Percentiles rank a stretch among this genome's conserved stretches.
Conservation (phyloP, 768 basidiomycete species). For the Galerina sulciceps region DNA sequence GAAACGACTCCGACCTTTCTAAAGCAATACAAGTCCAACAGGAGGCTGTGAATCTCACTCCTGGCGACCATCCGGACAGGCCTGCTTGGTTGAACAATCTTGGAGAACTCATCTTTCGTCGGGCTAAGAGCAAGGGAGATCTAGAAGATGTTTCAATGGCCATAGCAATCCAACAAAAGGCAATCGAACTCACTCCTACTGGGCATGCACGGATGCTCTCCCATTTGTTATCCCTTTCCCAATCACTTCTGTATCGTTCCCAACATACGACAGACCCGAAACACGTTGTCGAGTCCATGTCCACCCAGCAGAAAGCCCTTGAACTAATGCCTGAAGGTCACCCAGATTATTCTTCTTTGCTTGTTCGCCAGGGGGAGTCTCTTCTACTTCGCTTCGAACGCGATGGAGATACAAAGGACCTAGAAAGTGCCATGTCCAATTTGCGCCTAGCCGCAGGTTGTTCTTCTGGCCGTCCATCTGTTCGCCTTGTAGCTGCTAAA, state of each 20-base stretch:
- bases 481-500: conserved; percentile 3
- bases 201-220: conserved; percentile 2
- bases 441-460: background rate
- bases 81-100: conserved; percentile 1
- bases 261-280: conserved; percentile 11
- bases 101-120: background rate
- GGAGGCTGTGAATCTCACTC: background rate
- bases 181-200: conserved; percentile 1
- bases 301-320: conserved; percentile 17
- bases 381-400: conserved; percentile 23
- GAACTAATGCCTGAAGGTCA: conserved; percentile 24
- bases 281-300: conserved; percentile 24
- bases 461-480: background rate
- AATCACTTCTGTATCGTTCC: background rate
- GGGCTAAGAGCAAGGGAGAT: conserved; percentile 9
- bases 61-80: background rate
- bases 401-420: conserved; percentile 21
- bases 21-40: background rate
- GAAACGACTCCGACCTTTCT: background rate
- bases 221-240: conserved; percentile 4
- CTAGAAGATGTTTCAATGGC: conserved; percentile 19
- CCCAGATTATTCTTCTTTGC: conserved; percentile 9
- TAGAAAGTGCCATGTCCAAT: background rate
- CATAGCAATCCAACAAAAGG: conserved; percentile 10
- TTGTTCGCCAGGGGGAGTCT: conserved; percentile 22